Evolutionary conservation across 31 red algal species (phyloP).

Genomic region (Endocladia muricata): DNA sequence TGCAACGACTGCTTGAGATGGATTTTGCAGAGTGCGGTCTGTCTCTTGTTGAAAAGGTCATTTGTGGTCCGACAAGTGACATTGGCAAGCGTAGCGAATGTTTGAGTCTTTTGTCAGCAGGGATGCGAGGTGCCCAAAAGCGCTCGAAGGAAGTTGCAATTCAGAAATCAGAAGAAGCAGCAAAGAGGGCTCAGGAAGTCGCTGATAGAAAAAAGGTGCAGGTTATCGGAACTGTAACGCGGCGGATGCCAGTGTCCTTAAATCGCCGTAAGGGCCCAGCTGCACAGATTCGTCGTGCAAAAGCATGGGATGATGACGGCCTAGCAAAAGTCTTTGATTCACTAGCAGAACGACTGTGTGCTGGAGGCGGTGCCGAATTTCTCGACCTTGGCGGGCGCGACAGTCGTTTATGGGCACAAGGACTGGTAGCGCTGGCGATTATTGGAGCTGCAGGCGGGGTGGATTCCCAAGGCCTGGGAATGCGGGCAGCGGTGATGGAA

Average conservation of each 20-base stretch:
- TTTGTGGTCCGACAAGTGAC: conserved; percentile 27
- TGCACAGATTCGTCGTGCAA: background rate
- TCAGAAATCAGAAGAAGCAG: background rate
- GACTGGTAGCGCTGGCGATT: conserved; percentile 23
- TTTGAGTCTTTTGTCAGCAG: conserved; percentile 18
- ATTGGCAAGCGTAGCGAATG: conserved; percentile 28
- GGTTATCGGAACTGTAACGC: background rate
- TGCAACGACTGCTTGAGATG: conserved; percentile 30
- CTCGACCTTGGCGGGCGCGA: conserved; percentile 29
- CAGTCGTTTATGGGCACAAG: conserved; percentile 40
- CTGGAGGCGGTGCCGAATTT: conserved; percentile 47
- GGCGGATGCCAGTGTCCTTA: background rate
- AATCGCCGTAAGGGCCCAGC: background rate
- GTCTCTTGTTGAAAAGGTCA: conserved; percentile 24
- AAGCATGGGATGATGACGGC: conserved; percentile 25
- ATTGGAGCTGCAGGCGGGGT: conserved; percentile 13
- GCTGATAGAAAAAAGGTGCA: background rate
- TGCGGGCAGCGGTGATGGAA: conserved; percentile 33
- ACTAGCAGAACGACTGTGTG: conserved; percentile 25
- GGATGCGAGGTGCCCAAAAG: conserved; percentile 17
- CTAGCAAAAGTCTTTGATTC: conserved; percentile 25
- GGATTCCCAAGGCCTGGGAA: background rate
- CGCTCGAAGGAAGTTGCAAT: background rate
- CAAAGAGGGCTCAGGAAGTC: background rate
- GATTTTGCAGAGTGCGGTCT: conserved; percentile 41